These are phyloP conservation scores for Hebeloma cylindrosporum DNA, from an alignment of 768 basidiomycete species.

Conservation along the genomic window DNA sequence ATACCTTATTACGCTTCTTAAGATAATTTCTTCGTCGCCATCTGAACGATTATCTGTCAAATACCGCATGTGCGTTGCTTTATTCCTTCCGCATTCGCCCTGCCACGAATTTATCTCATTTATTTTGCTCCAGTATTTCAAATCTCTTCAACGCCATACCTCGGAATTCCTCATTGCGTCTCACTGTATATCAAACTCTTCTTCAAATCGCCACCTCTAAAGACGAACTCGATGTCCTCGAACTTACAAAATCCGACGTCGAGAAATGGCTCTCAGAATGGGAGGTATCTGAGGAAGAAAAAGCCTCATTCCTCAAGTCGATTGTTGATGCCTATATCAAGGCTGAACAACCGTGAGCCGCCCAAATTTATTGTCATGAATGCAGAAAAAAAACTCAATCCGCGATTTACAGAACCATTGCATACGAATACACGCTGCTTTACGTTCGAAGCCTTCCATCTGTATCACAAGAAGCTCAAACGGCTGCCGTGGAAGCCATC, in stretches of 20 bases:
- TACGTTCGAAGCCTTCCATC: slow-evolving; percentile 62
- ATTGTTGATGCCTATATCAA: slow-evolving; percentile 61
- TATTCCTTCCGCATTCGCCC: slow-evolving; percentile 9
- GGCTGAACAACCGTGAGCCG: slow-evolving; percentile 57
- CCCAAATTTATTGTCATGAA: not conserved
- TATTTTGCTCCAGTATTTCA: slow-evolving; percentile 60
- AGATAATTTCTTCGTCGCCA: slow-evolving; percentile 54
- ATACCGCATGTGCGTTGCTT: slow-evolving; percentile 67
- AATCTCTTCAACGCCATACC: slow-evolving; percentile 82
- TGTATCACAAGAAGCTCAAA: slow-evolving; percentile 48
- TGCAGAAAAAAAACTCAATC: not conserved
- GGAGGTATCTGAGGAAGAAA: slow-evolving; percentile 62
- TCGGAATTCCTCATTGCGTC: slow-evolving; percentile 61
- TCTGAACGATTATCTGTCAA: slow-evolving; percentile 57
- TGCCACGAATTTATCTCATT: slow-evolving; percentile 2
- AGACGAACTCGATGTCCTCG: slow-evolving; percentile 62
- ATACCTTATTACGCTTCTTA: slow-evolving; percentile 49
- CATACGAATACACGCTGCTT: slow-evolving; percentile 65
- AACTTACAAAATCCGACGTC: slow-evolving; percentile 58
- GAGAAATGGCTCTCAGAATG: slow-evolving; percentile 80
- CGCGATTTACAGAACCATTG: slow-evolving; percentile 42
- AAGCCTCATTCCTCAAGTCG: slow-evolving; percentile 62
- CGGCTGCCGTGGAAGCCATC: slow-evolving; percentile 61
- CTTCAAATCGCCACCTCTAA: slow-evolving; percentile 58
- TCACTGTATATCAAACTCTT: slow-evolving; percentile 61